These are phyloP conservation scores for Vitrella brassicaformis DNA, from an alignment of 73 alveolate genomes.

Conservation along the genomic window DNA sequence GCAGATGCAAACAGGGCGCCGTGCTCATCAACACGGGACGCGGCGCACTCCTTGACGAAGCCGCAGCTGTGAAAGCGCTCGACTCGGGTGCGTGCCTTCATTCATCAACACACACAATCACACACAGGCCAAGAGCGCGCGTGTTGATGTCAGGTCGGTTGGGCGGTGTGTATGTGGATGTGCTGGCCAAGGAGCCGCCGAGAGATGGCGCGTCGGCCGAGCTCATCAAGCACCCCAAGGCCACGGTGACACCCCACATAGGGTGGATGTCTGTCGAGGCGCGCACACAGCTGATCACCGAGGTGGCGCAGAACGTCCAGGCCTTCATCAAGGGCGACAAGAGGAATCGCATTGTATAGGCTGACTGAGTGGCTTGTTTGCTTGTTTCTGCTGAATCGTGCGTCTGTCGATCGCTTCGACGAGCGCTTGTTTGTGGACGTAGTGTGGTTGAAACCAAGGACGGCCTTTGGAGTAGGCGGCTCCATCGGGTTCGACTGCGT, in stretches of 20 bases:
- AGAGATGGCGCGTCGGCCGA: neutral
- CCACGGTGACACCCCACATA: neutral
- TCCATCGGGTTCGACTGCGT: no score
- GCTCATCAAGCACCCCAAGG: neutral
- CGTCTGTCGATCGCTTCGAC: no score
- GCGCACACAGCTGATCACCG: neutral
- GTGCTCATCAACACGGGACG: neutral
- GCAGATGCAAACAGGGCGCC: neutral
- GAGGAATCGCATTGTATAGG: neutral
- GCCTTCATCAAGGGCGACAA: neutral
- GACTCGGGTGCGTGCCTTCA: neutral
- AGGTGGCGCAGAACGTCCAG: neutral
- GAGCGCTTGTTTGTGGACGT: no score
- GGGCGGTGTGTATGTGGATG: neutral
- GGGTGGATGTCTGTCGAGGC: neutral
- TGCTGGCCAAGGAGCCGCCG: neutral
- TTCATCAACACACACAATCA: no score
- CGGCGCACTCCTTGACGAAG: neutral
- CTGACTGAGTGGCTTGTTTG: no score
- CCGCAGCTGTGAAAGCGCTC: neutral
- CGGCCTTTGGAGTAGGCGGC: no score
- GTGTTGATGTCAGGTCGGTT: neutral
- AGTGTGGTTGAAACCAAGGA: no score
- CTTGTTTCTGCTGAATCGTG: no score
- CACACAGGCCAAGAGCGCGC: no score